Base-by-base conservation (phyloP, 306 rosid species). In the Dicorynia guianensis region DNA sequence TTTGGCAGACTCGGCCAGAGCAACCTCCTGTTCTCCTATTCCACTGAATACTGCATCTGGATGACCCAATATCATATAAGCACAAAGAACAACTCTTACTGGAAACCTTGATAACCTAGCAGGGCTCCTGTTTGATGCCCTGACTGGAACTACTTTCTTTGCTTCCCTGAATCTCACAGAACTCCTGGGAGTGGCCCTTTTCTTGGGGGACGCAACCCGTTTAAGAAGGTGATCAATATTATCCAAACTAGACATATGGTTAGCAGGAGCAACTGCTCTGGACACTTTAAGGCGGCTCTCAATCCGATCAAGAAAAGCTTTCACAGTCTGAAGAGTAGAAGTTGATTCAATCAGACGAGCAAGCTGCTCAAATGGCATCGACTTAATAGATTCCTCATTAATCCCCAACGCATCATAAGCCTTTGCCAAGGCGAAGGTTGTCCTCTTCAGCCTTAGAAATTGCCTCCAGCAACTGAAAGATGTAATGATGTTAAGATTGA, bases 201-300 rank as follows among this genome's bases (percentile, higher is more conserved):
- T 92, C 81, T 78, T 92, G 17, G 98, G 98, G 36, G 97, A 67
- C 55, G 84, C 92, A 84, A 95, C 98, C 59, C 93, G 83, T 75
- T 87, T 90, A 34, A 92, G 93, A 80, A 95, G 97, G 87, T 95
- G 97, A 70, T 95, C 99, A 54, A 95, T 95, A 85, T 92, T 89
- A 25, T 90, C 96, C 72, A 90, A 80, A 67, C 74, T 85, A 70
- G 88, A 72, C 6, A 75, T 67, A 74, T 61, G 72, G 71, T 70
- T 81, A 63, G 74, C 68, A 79, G 89, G 84, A 56, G 89, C 74
- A 65, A 87, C 80, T 7, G 76, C 83, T 79, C 84, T 82, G 19
- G 85, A 76, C 43, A 89, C 91, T 81, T 76, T 86, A 76, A 85
- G 74, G 55, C 88, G 83, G 33, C 73, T 76, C 75, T 88, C 92